Conservation (phyloP, 106 monocot species). For the Agapanthus africanus region DNA sequence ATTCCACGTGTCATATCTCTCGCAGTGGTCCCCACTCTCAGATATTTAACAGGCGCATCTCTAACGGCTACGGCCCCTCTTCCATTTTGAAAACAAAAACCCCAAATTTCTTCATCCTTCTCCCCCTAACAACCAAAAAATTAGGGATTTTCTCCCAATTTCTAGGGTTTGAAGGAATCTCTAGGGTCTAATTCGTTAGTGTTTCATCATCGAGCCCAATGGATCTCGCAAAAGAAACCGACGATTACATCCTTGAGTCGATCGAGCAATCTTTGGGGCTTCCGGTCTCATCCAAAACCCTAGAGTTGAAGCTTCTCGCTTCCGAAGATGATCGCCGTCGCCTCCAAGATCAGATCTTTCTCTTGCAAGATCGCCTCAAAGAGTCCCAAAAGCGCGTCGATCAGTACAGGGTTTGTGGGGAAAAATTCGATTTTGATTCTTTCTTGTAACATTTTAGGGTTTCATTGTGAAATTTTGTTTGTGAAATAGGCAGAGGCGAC, state of each 20-base stretch:
- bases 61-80: no score
- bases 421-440: no score
- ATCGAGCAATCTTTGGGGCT: constrained; percentile 71
- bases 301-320: constrained; percentile 61
- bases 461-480: no score
- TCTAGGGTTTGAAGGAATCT: constrained; percentile 4
- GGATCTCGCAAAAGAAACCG: constrained; percentile 50
- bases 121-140: no score
- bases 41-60: no score
- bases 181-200: no score
- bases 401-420: constrained; percentile 42
- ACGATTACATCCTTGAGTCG: constrained; percentile 66
- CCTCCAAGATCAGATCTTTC: constrained; percentile 74
- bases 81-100: no score
- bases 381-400: constrained; percentile 49
- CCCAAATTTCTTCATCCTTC: no score
- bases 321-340: constrained; percentile 65
- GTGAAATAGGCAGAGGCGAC: constrained; percentile 77
- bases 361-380: constrained; percentile 51
- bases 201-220: constrained; percentile 10
- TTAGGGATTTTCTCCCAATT: no score
- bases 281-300: constrained; percentile 47
- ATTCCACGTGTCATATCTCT: no score
- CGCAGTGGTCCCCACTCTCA: no score
- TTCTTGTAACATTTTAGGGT: no score